Evolutionary conservation across 768 basidiomycete species (phyloP).

Genomic region (Termitomyces eurrhizus): DNA sequence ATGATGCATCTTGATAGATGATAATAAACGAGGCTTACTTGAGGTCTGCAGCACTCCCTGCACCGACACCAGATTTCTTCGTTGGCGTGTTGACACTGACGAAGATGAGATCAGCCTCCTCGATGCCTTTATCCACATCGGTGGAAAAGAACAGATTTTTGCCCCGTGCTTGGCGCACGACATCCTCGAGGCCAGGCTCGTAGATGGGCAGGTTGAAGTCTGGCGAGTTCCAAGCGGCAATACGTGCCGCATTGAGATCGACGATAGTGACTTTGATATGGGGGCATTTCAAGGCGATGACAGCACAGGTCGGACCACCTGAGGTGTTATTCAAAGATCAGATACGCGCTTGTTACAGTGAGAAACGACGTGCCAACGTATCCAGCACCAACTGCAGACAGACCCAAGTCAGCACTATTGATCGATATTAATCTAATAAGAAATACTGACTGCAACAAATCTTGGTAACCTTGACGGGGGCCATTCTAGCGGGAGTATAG

Average conservation of each 20-base stretch:
- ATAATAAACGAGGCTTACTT: constrained; percentile 49
- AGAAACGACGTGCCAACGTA: constrained; percentile 72
- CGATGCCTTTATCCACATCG: constrained; percentile 89
- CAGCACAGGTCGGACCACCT: constrained; percentile 96
- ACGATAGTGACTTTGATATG: constrained; percentile 96
- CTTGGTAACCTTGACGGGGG: constrained; percentile 63
- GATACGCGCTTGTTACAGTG: background rate
- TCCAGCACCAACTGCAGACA: constrained; percentile 71
- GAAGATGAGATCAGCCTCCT: constrained; percentile 96
- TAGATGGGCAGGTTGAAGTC: constrained; percentile 91
- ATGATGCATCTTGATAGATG: background rate
- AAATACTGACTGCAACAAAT: constrained; percentile 81
- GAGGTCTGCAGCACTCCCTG: constrained; percentile 97
- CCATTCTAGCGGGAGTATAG: constrained; percentile 30
- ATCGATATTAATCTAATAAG: background rate
- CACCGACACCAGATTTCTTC: constrained; percentile 96
- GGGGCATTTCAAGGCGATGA: constrained; percentile 91
- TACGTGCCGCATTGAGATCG: constrained; percentile 90
- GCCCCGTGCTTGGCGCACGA: constrained; percentile 84
- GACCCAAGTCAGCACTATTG: constrained; percentile 13
- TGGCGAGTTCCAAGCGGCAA: constrained; percentile 94
- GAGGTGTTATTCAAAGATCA: constrained; percentile 2
- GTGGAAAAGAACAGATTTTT: constrained; percentile 98
- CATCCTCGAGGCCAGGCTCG: constrained; percentile 92
- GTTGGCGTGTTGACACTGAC: constrained; percentile 99